Percentiles rank a stretch among this genome's conserved stretches.
phyloP scores from a whole-genome alignment of 352 stramenopile species.

The Globisporangium camurandrum region DNA sequence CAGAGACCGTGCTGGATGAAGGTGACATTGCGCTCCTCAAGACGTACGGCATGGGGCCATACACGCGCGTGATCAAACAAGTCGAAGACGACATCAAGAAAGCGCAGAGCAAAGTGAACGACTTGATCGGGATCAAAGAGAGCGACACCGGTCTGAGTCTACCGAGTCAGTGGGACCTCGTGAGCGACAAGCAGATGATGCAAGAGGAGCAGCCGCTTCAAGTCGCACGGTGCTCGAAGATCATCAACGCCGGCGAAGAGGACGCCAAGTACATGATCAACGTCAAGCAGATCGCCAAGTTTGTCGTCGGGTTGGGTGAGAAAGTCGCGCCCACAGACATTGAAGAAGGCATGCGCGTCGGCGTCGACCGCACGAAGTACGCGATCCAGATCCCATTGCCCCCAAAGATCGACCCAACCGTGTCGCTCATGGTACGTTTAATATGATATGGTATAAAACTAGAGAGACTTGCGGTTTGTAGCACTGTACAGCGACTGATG shows the following conservation, averaged over 20 bases:
- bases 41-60: constrained; percentile 97
- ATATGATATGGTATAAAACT: too few relatives aligned
- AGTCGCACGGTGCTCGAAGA: constrained; percentile 95
- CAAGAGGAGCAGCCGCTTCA: constrained; percentile 96
- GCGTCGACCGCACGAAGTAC: constrained; percentile 97
- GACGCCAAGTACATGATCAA: constrained; percentile 99
- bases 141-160: constrained; percentile 98
- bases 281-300: constrained; percentile 99
- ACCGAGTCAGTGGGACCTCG: constrained; percentile 98
- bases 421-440: constrained; percentile 65
- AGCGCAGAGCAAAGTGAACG: constrained; percentile 89
- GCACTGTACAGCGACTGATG: neutral
- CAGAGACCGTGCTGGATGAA: constrained; percentile 84
- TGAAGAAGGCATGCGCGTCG: constrained; percentile 99
- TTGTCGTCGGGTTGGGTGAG: constrained; percentile 97
- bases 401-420: constrained; percentile 98
- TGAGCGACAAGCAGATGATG: constrained; percentile 99
- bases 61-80: constrained; percentile 94
- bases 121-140: constrained; percentile 97
- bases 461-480: neutral
- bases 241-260: constrained; percentile 91
- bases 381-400: constrained; percentile 97
- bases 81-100: constrained; percentile 99
- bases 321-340: constrained; percentile 99
- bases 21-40: constrained; percentile 98